phyloP scores from a whole-genome alignment of 2,329 filamentous ascomycete genomes.

The Penicillium sp. region DNA sequence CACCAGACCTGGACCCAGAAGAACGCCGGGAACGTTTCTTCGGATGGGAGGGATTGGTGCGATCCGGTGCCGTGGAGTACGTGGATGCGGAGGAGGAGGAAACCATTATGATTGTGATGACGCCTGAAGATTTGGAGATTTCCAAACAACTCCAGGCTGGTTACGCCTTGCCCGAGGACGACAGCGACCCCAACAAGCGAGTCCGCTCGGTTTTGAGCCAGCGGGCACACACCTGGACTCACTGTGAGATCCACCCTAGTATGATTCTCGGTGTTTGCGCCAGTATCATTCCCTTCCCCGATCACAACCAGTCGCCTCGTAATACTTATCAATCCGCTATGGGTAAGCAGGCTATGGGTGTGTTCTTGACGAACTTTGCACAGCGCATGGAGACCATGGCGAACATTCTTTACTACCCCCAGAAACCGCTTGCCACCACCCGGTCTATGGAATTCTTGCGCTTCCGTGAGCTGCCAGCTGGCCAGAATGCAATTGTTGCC shows the following conservation, averaged over 20 bases:
- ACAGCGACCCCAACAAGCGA: constrained; percentile 76
- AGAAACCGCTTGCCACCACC: constrained; percentile 94
- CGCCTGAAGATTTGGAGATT: constrained; percentile 86
- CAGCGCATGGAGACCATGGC: constrained; percentile 99
- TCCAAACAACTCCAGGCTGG: constrained; percentile 70
- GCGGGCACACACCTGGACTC: constrained; percentile 88
- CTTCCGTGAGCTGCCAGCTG: constrained; percentile 94
- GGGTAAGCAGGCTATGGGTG: constrained; percentile 99
- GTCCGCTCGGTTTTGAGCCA: constrained; percentile 86
- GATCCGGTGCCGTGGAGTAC: constrained; percentile 87
- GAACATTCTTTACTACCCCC: constrained; percentile 97
- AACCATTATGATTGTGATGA: constrained; percentile 99
- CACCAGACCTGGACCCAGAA: constrained; percentile 59
- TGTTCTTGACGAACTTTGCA: constrained; percentile 95
- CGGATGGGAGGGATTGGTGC: constrained; percentile 85
- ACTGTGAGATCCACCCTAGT: constrained; percentile 98
- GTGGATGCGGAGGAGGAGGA: constrained; percentile 98
- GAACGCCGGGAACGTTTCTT: constrained; percentile 64
- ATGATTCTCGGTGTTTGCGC: constrained; percentile 99
- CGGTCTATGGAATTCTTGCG: constrained; percentile 98
- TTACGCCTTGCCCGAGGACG: constrained; percentile 60
- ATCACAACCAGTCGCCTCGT: constrained; percentile 96
- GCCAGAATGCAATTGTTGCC: constrained; percentile 97
- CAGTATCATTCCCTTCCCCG: constrained; percentile 98
- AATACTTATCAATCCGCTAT: constrained; percentile 99